These are phyloP conservation scores for Stenocarpella maydis DNA, from an alignment of 2,329 filamentous ascomycete genomes.

Conservation along the genomic window DNA sequence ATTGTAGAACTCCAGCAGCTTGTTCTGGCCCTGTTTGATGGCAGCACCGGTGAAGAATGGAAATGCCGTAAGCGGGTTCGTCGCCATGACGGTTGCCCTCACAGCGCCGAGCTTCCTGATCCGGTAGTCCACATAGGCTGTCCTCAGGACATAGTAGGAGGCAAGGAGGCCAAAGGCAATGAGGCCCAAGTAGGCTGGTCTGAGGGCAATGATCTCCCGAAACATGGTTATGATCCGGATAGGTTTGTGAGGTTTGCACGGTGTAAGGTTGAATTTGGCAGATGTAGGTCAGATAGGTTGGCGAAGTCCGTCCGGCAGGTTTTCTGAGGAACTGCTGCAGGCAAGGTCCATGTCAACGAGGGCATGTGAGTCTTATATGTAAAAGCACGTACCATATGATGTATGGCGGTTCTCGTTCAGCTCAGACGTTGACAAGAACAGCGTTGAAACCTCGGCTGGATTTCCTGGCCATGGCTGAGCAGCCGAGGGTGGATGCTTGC, in stretches of 20 bases:
- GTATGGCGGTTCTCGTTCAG: conserved; percentile 8
- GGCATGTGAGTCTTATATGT: conserved; percentile 23
- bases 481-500: conserved; percentile 1
- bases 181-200: conserved; percentile 20
- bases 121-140: conserved; percentile 39
- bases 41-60: conserved; percentile 42
- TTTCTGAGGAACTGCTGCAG: neutral
- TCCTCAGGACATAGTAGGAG: conserved; percentile 38
- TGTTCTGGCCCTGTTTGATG: conserved; percentile 44
- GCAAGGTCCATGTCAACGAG: neutral
- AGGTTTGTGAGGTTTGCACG: conserved; percentile 13
- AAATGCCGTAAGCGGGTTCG: conserved; percentile 46
- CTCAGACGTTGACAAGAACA: conserved; percentile 23
- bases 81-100: conserved; percentile 44
- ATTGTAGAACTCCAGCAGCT: conserved; percentile 45
- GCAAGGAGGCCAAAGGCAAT: conserved; percentile 32
- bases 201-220: conserved; percentile 28
- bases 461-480: neutral
- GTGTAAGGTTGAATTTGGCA: neutral
- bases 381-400: conserved; percentile 18
- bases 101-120: conserved; percentile 46
- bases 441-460: conserved; percentile 22
- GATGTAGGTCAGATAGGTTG: conserved; percentile 2
- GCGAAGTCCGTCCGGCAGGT: conserved; percentile 20
- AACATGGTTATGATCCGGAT: conserved; percentile 24